Evolutionary conservation across 345 rosid genomes (phyloP), one percentile per base, ranked within the genome.

Genomic region (Geranium rotundifolium): DNA sequence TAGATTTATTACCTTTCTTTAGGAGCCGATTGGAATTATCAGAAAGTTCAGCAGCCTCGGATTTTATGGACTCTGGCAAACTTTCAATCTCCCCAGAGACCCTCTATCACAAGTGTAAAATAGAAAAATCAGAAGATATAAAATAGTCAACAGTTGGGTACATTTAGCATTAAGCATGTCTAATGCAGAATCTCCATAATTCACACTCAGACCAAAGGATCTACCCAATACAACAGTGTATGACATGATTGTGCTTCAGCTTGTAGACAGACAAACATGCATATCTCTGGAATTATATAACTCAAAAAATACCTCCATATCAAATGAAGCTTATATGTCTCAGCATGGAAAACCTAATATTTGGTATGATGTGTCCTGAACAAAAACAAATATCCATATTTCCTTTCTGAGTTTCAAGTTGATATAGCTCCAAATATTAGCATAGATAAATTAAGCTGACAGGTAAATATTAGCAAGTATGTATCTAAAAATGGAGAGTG

Each of bases 51-150:
- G 62, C 76, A 70, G 70, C 69, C 73, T 82, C 84, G 7, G 90
- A 68, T 64, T 78, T 84, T 5, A 75, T 70, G 57, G 85, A 60
- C 65, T 74, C 77, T 8, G 81, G 66, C 65, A 85, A 73, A 63
- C 72, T 63, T 60, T 80, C 85, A 56, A 76, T 56, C 71, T 88
- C 95, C 72, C 87, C 88, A 54, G 81, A 70, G 31, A 88, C 79
- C 69, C 84, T 77, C 99, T 90, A 82, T 68, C 73, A 74, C 46
- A 62, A 29, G 62, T 46, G 52, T 13, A 56, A 7, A 65, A 69
- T 55, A 20, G n/a, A 27, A 75, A 4, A 67, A 60, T 69, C 66
- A 73, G 69, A 57, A 61, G 37, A 29, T 19, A 66, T 19, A 29
- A 14, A 52, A 8, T 34, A 34, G 41, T 34, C 41, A 34, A 34